Percentiles rank a stretch among this genome's conserved stretches.
These are phyloP conservation scores for Nadsonia starkeyi-henricii DNA, from an alignment of 1,139 yeast genomes.

Conservation along the genomic window DNA sequence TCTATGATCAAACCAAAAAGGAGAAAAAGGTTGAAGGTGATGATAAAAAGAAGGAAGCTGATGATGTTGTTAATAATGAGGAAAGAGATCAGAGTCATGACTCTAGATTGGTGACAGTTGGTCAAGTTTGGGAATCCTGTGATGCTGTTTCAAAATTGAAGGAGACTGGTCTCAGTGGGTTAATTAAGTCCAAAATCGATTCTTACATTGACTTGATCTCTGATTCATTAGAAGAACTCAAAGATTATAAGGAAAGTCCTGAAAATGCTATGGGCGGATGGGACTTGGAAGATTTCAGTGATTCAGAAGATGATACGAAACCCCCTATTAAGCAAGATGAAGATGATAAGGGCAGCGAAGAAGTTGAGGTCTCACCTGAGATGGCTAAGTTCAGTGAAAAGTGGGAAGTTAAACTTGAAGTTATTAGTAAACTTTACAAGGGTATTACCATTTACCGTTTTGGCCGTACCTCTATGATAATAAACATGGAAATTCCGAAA, in stretches of 20 bases:
- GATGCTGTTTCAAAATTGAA: neutral
- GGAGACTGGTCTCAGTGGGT: neutral
- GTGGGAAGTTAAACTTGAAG: neutral
- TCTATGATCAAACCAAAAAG: neutral
- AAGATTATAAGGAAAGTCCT: neutral
- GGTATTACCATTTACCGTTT: neutral
- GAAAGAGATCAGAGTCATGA: neutral
- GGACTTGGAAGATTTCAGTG: neutral
- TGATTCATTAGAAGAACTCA: neutral
- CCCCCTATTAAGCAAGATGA: neutral
- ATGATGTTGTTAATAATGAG: neutral
- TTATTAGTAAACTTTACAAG: neutral
- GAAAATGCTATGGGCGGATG: neutral
- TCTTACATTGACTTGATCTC: neutral
- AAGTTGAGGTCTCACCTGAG: neutral
- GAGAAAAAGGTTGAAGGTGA: neutral
- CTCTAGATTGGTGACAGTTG: neutral
- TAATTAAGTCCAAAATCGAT: neutral
- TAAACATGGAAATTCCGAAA: neutral
- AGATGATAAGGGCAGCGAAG: neutral
- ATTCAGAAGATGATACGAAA: neutral
- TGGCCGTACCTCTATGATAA: neutral
- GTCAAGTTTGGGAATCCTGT: neutral
- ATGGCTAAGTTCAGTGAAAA: neutral
- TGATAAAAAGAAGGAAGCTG: neutral